These are phyloP conservation scores for Leptomonas pyrrhocoris DNA, from an alignment of 208 protist species.

Conservation along the genomic window DNA sequence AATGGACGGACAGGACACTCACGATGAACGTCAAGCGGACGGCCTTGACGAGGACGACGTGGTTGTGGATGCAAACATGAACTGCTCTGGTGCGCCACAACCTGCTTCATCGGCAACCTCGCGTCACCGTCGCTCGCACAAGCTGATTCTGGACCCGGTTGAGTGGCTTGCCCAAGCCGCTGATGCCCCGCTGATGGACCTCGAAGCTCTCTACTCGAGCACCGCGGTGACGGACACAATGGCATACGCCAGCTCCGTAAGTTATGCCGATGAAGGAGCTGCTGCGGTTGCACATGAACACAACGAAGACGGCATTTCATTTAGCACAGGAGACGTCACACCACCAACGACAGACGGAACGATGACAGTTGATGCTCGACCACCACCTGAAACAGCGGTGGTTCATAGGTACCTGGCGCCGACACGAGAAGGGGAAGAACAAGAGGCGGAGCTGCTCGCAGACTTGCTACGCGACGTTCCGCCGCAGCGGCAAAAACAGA, in stretches of 20 bases:
- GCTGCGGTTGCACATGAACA: no score
- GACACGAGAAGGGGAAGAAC: slow-evolving; percentile 7
- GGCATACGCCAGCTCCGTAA: no score
- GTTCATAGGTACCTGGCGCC: not conserved
- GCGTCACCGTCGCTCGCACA: not conserved
- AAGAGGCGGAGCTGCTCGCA: slow-evolving; percentile 14
- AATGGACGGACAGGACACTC: no score
- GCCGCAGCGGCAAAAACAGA: slow-evolving; percentile 1
- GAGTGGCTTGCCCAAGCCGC: slow-evolving; percentile 50
- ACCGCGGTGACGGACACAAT: slow-evolving; percentile 1
- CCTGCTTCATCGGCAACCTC: not conserved
- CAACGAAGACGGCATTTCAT: not conserved
- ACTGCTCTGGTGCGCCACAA: not conserved
- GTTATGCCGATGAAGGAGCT: not conserved
- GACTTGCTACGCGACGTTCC: slow-evolving; percentile 27
- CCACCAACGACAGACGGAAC: no score
- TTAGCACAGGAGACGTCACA: no score
- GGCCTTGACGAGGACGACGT: no score
- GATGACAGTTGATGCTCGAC: no score
- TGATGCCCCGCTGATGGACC: slow-evolving; percentile 51
- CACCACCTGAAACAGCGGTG: no score
- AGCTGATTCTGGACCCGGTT: slow-evolving; percentile 53
- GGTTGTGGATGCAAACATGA: not conserved
- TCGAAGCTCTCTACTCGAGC: slow-evolving; percentile 19
- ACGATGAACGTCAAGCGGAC: no score